Evolutionary conservation across 192 early-diverging fungal genomes (phyloP).

Genomic region (Podila minutissima): DNA sequence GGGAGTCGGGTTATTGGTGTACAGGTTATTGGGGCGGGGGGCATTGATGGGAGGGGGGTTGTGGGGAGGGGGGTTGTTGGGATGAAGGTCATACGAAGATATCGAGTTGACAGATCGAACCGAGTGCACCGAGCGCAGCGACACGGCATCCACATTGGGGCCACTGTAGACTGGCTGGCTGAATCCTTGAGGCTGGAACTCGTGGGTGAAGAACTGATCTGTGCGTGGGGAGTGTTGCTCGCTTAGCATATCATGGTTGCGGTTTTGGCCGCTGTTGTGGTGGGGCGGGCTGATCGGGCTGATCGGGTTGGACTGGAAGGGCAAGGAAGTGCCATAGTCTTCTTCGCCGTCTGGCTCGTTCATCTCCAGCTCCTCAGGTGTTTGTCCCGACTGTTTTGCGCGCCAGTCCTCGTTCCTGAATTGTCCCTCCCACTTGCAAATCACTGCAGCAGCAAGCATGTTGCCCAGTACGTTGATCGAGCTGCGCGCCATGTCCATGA

Average conservation of each 20-base stretch:
- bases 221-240: neutral
- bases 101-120: neutral
- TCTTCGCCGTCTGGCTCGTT: slow-evolving; percentile 14
- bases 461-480: slow-evolving; percentile 75
- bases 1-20: too few relatives aligned
- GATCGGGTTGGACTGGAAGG: neutral
- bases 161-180: neutral
- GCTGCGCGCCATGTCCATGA: slow-evolving; percentile 79
- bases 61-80: neutral
- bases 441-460: slow-evolving; percentile 68
- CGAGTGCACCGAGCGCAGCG: slow-evolving; percentile 2
- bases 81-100: neutral
- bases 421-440: slow-evolving; percentile 72
- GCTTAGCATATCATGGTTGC: neutral
- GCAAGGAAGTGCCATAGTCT: neutral
- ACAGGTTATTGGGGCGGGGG: too few relatives aligned
- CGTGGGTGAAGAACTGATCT: neutral
- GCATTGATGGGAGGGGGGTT: too few relatives aligned
- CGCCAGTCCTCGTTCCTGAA: slow-evolving; percentile 63
- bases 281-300: neutral
- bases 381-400: slow-evolving; percentile 9
- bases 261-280: neutral
- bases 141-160: neutral
- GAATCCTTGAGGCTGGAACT: too few relatives aligned
- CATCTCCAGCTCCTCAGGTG: slow-evolving; percentile 26